phyloP scores from a whole-genome alignment of 129 eudicot genomes.

The Escallonia herrerae region DNA sequence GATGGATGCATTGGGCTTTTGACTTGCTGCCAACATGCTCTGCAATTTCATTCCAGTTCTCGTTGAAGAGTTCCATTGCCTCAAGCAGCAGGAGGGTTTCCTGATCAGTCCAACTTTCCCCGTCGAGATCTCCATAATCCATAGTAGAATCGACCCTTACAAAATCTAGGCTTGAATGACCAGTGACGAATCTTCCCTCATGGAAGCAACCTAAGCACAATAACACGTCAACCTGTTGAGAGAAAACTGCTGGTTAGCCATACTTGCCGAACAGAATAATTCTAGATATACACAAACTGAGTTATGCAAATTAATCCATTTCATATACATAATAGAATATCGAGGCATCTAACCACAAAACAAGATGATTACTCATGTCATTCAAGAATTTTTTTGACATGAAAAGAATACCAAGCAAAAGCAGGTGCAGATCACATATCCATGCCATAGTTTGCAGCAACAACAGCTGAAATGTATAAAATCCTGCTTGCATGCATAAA shows the following conservation, averaged over 20 bases:
- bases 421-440: no score
- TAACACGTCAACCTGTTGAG: conserved; percentile 57
- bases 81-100: conserved; percentile 88
- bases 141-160: conserved; percentile 49
- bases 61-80: conserved; percentile 69
- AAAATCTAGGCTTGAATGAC: conserved; percentile 96
- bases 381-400: no score
- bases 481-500: no score
- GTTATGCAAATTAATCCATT: no score
- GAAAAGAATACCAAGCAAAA: no score
- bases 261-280: neutral
- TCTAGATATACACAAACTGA: neutral
- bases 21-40: conserved; percentile 92
- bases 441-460: no score
- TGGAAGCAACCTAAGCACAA: conserved; percentile 78
- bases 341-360: no score
- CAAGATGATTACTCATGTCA: no score
- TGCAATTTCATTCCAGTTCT: conserved; percentile 87
- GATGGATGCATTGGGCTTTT: conserved; percentile 87
- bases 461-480: no score
- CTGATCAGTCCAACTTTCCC: conserved; percentile 88
- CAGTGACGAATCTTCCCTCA: conserved; percentile 78
- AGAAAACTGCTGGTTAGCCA: conserved; percentile 15
- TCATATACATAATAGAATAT: no score
- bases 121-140: conserved; percentile 74